These are phyloP conservation scores for Nematocida sp. DNA, from an alignment of 371 early-diverging fungal species.

Conservation along the genomic window DNA sequence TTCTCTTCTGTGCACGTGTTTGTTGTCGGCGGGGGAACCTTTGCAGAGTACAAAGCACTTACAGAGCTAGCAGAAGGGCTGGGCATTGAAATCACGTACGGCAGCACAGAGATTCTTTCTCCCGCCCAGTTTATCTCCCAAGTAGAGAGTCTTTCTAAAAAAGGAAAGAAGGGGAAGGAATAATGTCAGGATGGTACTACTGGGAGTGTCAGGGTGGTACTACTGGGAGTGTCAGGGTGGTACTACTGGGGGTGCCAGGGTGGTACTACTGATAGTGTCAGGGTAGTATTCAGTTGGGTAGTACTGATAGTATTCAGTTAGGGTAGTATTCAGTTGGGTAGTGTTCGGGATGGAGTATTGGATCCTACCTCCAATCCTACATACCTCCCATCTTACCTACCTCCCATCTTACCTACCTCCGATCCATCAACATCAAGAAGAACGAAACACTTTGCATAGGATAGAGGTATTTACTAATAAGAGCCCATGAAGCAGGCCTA, in stretches of 20 bases:
- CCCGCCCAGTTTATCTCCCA: conserved; percentile 76
- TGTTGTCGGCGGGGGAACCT: conserved; percentile 63
- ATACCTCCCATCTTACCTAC: no score
- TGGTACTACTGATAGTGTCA: no score
- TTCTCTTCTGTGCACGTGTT: conserved; percentile 59
- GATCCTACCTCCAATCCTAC: no score
- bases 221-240: no score
- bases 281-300: not conserved
- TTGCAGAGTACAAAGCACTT: conserved; percentile 58
- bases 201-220: not conserved
- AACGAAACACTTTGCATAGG: no score
- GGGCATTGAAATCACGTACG: conserved; percentile 72
- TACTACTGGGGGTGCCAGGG: no score
- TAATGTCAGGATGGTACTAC: not conserved
- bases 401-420: no score
- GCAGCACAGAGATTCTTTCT: conserved; percentile 81
- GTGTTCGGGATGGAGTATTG: no score
- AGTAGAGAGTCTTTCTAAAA: conserved; percentile 61
- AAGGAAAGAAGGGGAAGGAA: not conserved
- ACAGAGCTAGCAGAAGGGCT: conserved; percentile 54
- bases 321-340: conserved; percentile 1
- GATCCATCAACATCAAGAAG: no score
- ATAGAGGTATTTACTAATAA: no score
- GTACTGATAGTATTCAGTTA: not conserved
- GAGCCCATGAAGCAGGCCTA: no score